These are phyloP conservation scores for Ustilago nuda DNA, from an alignment of 1,284 basidiomycete species.

Conservation along the genomic window DNA sequence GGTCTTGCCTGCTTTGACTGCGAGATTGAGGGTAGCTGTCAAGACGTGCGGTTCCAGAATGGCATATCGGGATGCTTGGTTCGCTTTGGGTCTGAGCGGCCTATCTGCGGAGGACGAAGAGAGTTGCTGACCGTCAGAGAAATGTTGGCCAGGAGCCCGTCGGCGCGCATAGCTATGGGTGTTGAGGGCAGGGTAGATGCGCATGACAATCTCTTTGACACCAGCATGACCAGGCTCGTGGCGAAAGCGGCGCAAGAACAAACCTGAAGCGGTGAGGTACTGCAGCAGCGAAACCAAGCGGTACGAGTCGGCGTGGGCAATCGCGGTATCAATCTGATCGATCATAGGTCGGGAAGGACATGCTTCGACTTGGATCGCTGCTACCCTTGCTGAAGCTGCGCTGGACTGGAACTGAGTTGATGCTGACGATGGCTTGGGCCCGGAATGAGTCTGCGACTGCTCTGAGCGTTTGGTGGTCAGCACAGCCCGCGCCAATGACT, in stretches of 20 bases:
- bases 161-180: conserved; percentile 16
- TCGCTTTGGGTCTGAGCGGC: conserved; percentile 24
- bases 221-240: conserved; percentile 36
- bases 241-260: conserved; percentile 34
- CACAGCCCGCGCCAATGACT: conserved; percentile 30
- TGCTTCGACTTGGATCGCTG: neutral
- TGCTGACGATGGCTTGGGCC: neutral
- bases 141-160: neutral
- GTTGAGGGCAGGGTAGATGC: conserved; percentile 47
- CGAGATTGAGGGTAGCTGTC: conserved; percentile 51
- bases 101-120: neutral
- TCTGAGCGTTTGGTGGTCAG: conserved; percentile 22
- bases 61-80: conserved; percentile 34
- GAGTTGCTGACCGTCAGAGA: neutral
- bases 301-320: conserved; percentile 37
- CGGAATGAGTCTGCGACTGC: neutral
- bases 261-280: conserved; percentile 33
- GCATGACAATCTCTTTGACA: conserved; percentile 41
- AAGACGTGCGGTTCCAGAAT: conserved; percentile 50
- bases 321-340: conserved; percentile 38
- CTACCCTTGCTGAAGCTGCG: neutral
- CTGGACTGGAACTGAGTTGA: neutral
- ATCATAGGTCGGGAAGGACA: conserved; percentile 24
- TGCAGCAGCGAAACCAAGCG: conserved; percentile 42
- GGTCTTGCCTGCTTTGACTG: conserved; percentile 46